These are phyloP conservation scores for Magnusiomyces ingens DNA, from an alignment of 1,139 yeast species.

Conservation along the genomic window DNA sequence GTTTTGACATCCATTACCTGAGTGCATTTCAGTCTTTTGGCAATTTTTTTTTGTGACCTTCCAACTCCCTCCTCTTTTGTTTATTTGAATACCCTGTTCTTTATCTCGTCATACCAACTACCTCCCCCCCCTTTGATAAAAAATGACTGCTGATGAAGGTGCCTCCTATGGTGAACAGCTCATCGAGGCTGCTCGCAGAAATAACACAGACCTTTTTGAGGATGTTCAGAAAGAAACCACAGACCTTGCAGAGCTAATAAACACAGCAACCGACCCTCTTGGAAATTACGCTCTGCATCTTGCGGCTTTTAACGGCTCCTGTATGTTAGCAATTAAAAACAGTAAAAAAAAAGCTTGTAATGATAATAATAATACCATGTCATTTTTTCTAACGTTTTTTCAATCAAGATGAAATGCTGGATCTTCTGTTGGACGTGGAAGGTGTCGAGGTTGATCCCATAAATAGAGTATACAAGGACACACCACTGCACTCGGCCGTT, in stretches of 20 bases:
- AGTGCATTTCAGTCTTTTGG: neutral
- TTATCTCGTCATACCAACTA: neutral
- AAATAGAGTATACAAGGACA: constrained; percentile 66
- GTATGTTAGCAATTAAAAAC: too few species aligned
- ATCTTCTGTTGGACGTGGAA: constrained; percentile 72
- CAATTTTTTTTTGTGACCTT: neutral
- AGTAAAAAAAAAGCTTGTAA: neutral
- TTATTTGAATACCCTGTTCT: too few species aligned
- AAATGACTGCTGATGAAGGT: constrained; percentile 41
- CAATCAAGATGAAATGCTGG: constrained; percentile 55
- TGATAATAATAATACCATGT: too few species aligned
- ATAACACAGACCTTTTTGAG: constrained; percentile 69
- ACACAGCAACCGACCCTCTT: constrained; percentile 65
- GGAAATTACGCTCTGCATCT: constrained; percentile 82
- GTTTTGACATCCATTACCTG: neutral
- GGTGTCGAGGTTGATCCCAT: constrained; percentile 86
- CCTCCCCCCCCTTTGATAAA: too few species aligned
- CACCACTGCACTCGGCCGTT: constrained; percentile 86
- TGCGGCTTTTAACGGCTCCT: constrained; percentile 73
- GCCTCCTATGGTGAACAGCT: constrained; percentile 76
- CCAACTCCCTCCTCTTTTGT: too few species aligned
- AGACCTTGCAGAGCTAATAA: constrained; percentile 55
- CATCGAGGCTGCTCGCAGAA: constrained; percentile 80
- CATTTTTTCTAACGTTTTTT: neutral
- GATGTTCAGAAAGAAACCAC: constrained; percentile 45